Evolutionary conservation across 2,329 filamentous ascomycete genomes (phyloP).

Genomic region (Alternaria tenuissima): DNA sequence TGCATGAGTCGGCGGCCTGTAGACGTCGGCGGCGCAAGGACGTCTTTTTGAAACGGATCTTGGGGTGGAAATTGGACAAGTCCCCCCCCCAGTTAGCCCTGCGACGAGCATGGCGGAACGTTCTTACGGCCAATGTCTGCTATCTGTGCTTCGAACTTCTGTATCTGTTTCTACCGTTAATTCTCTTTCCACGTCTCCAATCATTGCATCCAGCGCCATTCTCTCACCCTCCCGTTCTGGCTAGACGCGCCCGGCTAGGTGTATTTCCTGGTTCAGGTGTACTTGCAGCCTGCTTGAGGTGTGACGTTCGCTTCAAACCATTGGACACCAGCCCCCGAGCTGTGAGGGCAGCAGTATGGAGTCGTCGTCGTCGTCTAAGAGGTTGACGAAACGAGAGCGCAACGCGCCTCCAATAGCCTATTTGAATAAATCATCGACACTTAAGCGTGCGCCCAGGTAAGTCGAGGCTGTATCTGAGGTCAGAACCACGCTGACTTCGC

Average conservation of each 20-base stretch:
- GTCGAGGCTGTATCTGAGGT: background rate
- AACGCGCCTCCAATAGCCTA: conserved; percentile 30
- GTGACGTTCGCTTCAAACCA: conserved; percentile 3
- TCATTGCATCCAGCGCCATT: background rate
- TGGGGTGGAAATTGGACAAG: conserved; percentile 1
- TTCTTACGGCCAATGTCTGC: background rate
- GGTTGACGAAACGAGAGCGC: conserved; percentile 30
- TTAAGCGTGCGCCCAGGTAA: conserved; percentile 29
- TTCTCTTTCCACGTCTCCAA: background rate
- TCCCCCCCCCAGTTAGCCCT: background rate
- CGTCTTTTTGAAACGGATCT: conserved; percentile 11
- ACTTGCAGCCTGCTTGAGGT: background rate
- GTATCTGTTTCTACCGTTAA: background rate
- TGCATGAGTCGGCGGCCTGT: conserved; percentile 15
- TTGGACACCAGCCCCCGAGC: conserved; percentile 10
- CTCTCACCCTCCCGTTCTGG: conserved; percentile 4
- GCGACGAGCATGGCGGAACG: background rate
- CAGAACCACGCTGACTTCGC: background rate
- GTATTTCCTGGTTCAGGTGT: background rate
- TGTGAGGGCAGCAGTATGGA: conserved; percentile 21
- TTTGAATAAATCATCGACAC: conserved; percentile 25
- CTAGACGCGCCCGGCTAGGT: background rate
- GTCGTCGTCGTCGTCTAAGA: conserved; percentile 15
- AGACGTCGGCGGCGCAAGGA: conserved; percentile 9
- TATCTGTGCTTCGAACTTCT: conserved; percentile 1